phyloP scores from a whole-genome alignment of 2,329 filamentous ascomycete species.

The Rhytidhysteron rufulum region DNA sequence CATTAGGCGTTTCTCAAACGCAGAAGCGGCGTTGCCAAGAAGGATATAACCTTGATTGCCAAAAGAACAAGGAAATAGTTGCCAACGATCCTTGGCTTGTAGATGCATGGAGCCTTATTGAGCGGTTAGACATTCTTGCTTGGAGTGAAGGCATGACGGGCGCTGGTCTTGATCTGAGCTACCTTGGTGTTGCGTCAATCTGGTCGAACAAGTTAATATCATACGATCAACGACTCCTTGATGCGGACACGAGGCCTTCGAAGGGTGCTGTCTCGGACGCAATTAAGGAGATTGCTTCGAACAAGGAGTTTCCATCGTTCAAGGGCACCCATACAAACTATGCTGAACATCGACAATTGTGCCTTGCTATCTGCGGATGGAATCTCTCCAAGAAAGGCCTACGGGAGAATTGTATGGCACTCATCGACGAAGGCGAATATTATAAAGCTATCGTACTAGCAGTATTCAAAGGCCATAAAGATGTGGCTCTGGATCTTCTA shows the following conservation, averaged over 20 bases:
- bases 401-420: constrained; percentile 46
- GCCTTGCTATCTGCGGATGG: constrained; percentile 71
- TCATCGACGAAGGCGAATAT: constrained; percentile 54
- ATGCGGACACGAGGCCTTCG: constrained; percentile 32
- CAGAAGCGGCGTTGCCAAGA: constrained; percentile 53
- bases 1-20: constrained; percentile 33
- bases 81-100: constrained; percentile 71
- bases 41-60: constrained; percentile 56
- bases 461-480: constrained; percentile 67
- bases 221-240: constrained; percentile 35
- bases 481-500: constrained; percentile 66
- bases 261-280: constrained; percentile 57
- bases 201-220: constrained; percentile 68
- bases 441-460: constrained; percentile 76
- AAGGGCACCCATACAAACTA: constrained; percentile 61
- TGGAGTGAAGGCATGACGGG: constrained; percentile 67
- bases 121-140: constrained; percentile 61
- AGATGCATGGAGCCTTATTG: constrained; percentile 74
- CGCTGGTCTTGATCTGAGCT: constrained; percentile 67
- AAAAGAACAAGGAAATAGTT: constrained; percentile 63
- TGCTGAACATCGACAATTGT: constrained; percentile 69
- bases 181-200: constrained; percentile 68
- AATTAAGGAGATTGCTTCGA: constrained; percentile 62
- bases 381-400: constrained; percentile 54
- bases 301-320: constrained; percentile 59